Evolutionary conservation across 495 filamentous ascomycete species (phyloP), one percentile per base, ranked within the genome.

Genomic region (Penicillium cinerascens): DNA sequence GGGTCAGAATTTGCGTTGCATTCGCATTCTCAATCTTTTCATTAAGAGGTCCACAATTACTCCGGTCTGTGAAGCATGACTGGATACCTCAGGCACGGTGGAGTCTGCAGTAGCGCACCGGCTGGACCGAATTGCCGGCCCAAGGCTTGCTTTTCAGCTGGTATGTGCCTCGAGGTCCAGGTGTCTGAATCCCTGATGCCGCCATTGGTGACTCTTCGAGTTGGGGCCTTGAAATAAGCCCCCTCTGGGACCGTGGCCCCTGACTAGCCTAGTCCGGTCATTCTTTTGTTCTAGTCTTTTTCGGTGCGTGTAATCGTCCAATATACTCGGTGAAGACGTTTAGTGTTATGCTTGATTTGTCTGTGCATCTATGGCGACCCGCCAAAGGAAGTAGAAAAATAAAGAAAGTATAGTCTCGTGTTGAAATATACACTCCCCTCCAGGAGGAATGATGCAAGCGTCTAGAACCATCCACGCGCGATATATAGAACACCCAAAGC

Each of bases 161-260:
- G 51, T 20, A 55, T 56, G 43, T 60, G 57, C 60, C 63, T 66
- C 49, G 54, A 33, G 57, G 27, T 49, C 60, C 57, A 61, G 52
- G 55, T 58, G 60, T 61, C 50, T 46, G 49, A 54, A 35, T 47
- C 54, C 39, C 41, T 42, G 55, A 38, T 50, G 44, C 23, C 47
- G 42, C 23, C 29, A 33, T 13, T 13, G 10, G 29, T 33, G 29
- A 13, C 29, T 33, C 29, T 23, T 22, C 35, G 33, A 41, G 27
- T 40, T 27, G 37, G n/a, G n/a, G 9, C 15, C 37, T 3, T 16
- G 37, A 17, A 18, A 39, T n/a, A n/a, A 38, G n/a, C 16, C 13
- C 36, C n/a, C 2, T 8, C 5, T 1, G 26, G 26, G 26, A 8
- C 26, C 25, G n/a, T n/a, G 7, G 26, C 5, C 26, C 26, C 26